Evolutionary conservation across 352 stramenopile genomes (phyloP).

Genomic region (Pythium phragmitis): DNA sequence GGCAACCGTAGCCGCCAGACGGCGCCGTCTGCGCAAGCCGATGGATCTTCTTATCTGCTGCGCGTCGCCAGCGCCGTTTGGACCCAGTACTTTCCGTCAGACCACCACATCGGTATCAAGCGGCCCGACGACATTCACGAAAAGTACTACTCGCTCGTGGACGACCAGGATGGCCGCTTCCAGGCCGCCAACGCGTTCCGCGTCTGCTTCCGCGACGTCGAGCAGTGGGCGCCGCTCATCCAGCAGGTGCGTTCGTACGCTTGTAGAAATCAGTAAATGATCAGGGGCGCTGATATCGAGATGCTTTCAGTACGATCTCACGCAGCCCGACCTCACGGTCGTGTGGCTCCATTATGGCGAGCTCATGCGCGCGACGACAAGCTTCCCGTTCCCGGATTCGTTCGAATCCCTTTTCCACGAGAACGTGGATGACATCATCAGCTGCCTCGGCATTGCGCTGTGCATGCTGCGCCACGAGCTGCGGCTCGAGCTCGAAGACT

Average conservation of each 20-base stretch:
- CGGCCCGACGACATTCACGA: slow-evolving; percentile 21
- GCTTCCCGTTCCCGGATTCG: slow-evolving; percentile 26
- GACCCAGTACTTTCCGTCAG: slow-evolving; percentile 74
- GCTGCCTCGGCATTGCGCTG: slow-evolving; percentile 36
- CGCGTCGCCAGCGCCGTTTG: slow-evolving; percentile 62
- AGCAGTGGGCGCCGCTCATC: slow-evolving; percentile 32
- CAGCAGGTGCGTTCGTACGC: slow-evolving; percentile 23
- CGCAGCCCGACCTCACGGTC: slow-evolving; percentile 27
- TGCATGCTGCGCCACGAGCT: slow-evolving; percentile 37
- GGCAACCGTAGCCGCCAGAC: slow-evolving; percentile 3
- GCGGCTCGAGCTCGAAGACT: slow-evolving; percentile 34
- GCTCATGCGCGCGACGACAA: slow-evolving; percentile 27
- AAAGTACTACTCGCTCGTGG: slow-evolving; percentile 30
- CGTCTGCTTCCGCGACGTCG: slow-evolving; percentile 28
- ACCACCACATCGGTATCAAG: slow-evolving; percentile 45
- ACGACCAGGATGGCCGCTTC: slow-evolving; percentile 31
- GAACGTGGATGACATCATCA: slow-evolving; percentile 31
- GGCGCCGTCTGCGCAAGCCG: not conserved
- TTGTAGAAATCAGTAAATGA: too few species aligned
- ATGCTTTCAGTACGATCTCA: slow-evolving; percentile 29
- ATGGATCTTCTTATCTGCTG: slow-evolving; percentile 12
- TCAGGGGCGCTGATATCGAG: too few species aligned
- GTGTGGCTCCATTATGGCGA: slow-evolving; percentile 33
- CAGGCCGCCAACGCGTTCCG: slow-evolving; percentile 34
- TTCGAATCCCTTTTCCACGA: slow-evolving; percentile 33